Percentiles rank a stretch among this genome's conserved stretches.
Evolutionary conservation across 768 basidiomycete genomes (phyloP).

Genomic region (Clitopilus passeckerianus): DNA sequence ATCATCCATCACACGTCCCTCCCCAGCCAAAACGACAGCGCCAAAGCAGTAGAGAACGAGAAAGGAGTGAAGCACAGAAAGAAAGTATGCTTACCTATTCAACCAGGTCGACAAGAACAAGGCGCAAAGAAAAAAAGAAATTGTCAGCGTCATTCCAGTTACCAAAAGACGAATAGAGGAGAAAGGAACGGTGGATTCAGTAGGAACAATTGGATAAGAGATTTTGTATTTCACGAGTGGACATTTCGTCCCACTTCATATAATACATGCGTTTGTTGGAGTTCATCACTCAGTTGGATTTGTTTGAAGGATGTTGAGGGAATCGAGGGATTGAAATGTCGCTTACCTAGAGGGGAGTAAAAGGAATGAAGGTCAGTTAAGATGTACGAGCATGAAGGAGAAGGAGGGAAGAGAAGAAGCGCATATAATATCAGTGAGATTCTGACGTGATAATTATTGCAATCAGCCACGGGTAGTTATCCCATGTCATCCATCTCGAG

Average conservation of each 20-base stretch:
- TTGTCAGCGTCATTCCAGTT: background rate
- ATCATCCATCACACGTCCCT: background rate
- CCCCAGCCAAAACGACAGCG: too few species aligned
- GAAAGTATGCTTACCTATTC: too few species aligned
- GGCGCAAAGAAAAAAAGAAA: background rate
- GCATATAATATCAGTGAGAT: background rate
- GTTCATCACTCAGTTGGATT: background rate
- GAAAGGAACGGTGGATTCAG: background rate
- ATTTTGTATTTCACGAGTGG: background rate
- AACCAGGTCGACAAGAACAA: too few species aligned
- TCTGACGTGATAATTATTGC: background rate
- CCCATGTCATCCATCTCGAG: background rate
- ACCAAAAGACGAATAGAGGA: background rate
- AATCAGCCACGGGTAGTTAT: background rate
- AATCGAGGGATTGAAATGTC: too few species aligned
- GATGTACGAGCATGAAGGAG: background rate
- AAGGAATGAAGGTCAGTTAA: background rate
- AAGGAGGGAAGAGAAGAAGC: background rate
- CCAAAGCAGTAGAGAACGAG: too few species aligned
- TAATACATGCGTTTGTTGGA: background rate
- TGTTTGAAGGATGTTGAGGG: background rate
- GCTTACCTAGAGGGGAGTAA: background rate
- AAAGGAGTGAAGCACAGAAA: too few species aligned
- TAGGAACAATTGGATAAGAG: conserved; percentile 1
- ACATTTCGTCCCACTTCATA: background rate